A percentile compares a stretch with the other conserved stretches of the same genome.
Evolutionary conservation across 2,329 filamentous ascomycete species (phyloP).

Genomic region (Phaeophleospora eucalypticola): DNA sequence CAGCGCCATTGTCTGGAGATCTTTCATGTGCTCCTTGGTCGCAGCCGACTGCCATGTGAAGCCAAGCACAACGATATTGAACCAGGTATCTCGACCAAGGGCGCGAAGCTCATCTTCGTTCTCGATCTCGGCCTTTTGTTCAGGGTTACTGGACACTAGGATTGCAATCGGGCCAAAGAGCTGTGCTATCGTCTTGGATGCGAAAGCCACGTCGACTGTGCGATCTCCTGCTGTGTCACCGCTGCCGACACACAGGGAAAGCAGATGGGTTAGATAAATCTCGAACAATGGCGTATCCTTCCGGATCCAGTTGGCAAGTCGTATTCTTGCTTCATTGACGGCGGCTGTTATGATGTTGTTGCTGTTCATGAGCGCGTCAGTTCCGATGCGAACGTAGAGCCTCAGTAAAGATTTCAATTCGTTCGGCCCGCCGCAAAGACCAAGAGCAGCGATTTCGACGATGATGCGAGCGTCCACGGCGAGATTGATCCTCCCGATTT

Average conservation of each 20-base stretch:
- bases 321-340: slow-evolving; percentile 71
- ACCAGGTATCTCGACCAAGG: slow-evolving; percentile 85
- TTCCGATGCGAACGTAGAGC: slow-evolving; percentile 70
- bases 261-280: slow-evolving; percentile 75
- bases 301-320: slow-evolving; percentile 67
- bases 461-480: slow-evolving; percentile 82
- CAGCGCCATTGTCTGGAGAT: slow-evolving; percentile 78
- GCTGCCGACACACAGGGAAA: slow-evolving; percentile 84
- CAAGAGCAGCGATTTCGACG: slow-evolving; percentile 71
- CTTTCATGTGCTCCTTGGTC: slow-evolving; percentile 67
- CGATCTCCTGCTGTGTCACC: slow-evolving; percentile 67
- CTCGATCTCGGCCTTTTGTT: slow-evolving; percentile 46
- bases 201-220: slow-evolving; percentile 59
- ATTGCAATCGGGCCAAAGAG: slow-evolving; percentile 82
- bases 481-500: slow-evolving; percentile 78
- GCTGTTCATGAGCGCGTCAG: slow-evolving; percentile 67
- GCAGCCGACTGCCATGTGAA: slow-evolving; percentile 72
- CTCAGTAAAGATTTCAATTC: slow-evolving; percentile 86
- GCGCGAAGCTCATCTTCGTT: slow-evolving; percentile 45
- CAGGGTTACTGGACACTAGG: slow-evolving; percentile 64
- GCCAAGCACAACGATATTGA: slow-evolving; percentile 93
- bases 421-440: slow-evolving; percentile 69
- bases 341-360: slow-evolving; percentile 66
- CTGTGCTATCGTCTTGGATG: slow-evolving; percentile 81
- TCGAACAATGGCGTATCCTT: slow-evolving; percentile 71